Base-by-base conservation (phyloP, 345 rosid species). In the Citrus mangshanensis region DNA sequence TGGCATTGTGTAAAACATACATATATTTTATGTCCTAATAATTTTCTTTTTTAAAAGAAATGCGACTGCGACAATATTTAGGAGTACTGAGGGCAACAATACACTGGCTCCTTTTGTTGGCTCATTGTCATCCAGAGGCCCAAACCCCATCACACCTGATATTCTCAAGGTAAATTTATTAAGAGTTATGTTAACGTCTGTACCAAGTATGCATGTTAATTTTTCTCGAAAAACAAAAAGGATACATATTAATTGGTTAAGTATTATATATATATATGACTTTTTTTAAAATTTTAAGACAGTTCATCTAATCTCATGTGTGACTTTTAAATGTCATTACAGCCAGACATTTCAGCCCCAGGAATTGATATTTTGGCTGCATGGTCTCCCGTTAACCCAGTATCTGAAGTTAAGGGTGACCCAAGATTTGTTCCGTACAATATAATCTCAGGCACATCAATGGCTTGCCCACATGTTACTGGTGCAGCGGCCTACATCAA, bases 301-400 rank as follows among this genome's bases (percentile, higher is more conserved):
- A 42, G 49, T 42, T 10, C 14, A 10, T 42, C 49, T 42, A 42
- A 9, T 42, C 22, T 46, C 49, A 8, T 70, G 9, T 6, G 13
- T 5, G 51, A 27, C 59, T 28, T 28, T 18, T 18, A 49, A 49
- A 49, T 49, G 55, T 49, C 10, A 42, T 49, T 80, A 64, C 89
- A 89, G 90, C 95, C 93, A n/a, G 93, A 91, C 76, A 77, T 89
- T 10, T 73, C 87, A 21, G 93, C 91, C 0, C 91, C 91, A 0
- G 91, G 91, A 81, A 81, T 88, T 64, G 82, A 86, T 67, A 89
- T 91, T 28, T 70, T 89, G 10, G 91, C 91, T 12, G 91, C 93
- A 1, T 91, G 86, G 86, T 80, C 90, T 35, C 83, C 46, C 10
- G 30, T 40, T 34, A 13, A 35, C 27, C 12, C 77, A 2, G 68